A percentile compares a stretch with the other conserved stretches of the same genome.
These are phyloP conservation scores for Diplodia seriata DNA, from an alignment of 2,329 filamentous ascomycete species.

Conservation along the genomic window DNA sequence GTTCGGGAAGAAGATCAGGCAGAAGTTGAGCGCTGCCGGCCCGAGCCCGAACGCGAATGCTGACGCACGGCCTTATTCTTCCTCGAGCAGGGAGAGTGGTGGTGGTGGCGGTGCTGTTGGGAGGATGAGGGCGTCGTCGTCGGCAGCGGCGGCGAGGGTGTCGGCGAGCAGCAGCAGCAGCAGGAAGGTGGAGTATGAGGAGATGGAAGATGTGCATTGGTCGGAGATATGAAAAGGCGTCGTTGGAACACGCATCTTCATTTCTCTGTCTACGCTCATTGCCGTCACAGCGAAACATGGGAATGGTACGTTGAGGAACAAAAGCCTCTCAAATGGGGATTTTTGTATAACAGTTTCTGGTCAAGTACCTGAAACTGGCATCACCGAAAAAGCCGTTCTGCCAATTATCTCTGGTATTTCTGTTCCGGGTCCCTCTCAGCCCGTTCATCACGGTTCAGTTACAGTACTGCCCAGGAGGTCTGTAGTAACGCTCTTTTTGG, in stretches of 20 bases:
- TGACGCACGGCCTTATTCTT: not conserved
- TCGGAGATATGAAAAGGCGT: slow-evolving; percentile 23
- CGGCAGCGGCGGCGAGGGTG: no score
- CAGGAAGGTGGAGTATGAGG: slow-evolving; percentile 20
- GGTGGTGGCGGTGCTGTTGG: not conserved
- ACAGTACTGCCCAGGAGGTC: not conserved
- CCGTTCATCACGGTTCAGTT: not conserved
- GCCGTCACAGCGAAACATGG: not conserved
- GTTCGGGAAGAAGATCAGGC: slow-evolving; percentile 29
- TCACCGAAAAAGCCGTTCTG: not conserved
- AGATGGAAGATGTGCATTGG: slow-evolving; percentile 32
- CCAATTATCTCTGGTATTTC: no score
- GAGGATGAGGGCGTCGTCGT: not conserved
- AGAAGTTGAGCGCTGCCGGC: not conserved
- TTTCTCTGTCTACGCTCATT: not conserved
- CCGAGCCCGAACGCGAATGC: not conserved
- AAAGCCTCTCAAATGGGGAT: not conserved
- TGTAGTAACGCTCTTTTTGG: not conserved
- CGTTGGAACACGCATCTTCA: not conserved
- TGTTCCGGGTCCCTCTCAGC: not conserved
- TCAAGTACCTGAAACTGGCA: not conserved
- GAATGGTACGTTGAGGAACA: not conserved
- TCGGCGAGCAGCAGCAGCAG: not conserved
- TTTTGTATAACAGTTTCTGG: not conserved
- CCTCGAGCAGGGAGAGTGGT: slow-evolving; percentile 2